Evolutionary conservation across 2,329 filamentous ascomycete species (phyloP).

Genomic region (Aspergillus pseudotamarii): DNA sequence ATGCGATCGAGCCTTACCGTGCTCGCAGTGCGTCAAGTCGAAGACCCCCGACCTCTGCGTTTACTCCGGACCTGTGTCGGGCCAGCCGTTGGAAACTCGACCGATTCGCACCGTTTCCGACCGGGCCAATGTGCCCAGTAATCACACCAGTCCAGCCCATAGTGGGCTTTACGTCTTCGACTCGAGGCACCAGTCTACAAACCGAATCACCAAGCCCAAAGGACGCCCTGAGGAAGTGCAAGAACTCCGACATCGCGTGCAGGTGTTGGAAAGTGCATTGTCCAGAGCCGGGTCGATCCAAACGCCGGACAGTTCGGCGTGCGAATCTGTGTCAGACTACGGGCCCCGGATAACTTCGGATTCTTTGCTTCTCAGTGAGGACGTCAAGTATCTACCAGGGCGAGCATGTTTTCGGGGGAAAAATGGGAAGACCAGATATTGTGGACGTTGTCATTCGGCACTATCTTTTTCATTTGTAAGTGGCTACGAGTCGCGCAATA

Average conservation of each 20-base stretch:
- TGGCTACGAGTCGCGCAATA: not conserved
- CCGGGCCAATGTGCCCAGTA: slow-evolving; percentile 9
- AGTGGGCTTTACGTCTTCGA: slow-evolving; percentile 38
- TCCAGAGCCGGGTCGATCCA: slow-evolving; percentile 22
- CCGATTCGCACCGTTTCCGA: slow-evolving; percentile 10
- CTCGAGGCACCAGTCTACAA: slow-evolving; percentile 28
- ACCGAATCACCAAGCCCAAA: slow-evolving; percentile 28
- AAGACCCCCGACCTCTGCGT: slow-evolving; percentile 56
- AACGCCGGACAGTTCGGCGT: slow-evolving; percentile 30
- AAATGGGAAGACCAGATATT: slow-evolving; percentile 32
- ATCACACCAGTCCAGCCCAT: slow-evolving; percentile 19
- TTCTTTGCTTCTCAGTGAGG: slow-evolving; percentile 26
- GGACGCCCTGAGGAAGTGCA: slow-evolving; percentile 31
- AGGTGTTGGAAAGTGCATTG: slow-evolving; percentile 31
- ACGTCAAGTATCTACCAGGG: slow-evolving; percentile 31
- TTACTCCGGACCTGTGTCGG: slow-evolving; percentile 44
- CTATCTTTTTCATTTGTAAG: slow-evolving; percentile 37
- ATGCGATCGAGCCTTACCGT: slow-evolving; percentile 74
- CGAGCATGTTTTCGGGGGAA: slow-evolving; percentile 34
- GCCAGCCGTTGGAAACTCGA: slow-evolving; percentile 10
- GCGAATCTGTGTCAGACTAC: slow-evolving; percentile 19
- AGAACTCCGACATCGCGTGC: slow-evolving; percentile 32
- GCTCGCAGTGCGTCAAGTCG: slow-evolving; percentile 61
- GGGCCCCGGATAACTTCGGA: slow-evolving; percentile 16
- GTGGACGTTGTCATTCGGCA: slow-evolving; percentile 35